Conservation (phyloP, 2,329 filamentous ascomycete species). For the Fusarium sp. region DNA sequence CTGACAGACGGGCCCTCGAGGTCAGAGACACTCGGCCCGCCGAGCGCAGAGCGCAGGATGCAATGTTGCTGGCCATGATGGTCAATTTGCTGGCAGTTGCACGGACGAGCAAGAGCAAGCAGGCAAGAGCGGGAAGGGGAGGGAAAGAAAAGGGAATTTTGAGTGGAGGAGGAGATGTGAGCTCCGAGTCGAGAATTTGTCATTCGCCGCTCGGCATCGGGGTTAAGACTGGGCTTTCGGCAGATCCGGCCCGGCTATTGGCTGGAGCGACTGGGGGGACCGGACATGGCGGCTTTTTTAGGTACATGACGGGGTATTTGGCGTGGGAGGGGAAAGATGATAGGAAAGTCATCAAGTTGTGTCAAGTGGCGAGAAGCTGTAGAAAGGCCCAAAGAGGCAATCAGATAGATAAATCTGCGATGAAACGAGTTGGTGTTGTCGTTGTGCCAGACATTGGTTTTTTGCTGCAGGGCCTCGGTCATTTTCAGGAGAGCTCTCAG, state of each 20-base stretch:
- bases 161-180: constrained; percentile 38
- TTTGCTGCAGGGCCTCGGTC: background rate
- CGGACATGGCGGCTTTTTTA: constrained; percentile 27
- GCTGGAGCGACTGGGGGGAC: constrained; percentile 38
- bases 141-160: constrained; percentile 40
- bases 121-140: constrained; percentile 31
- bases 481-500: background rate
- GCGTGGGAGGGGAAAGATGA: constrained; percentile 14
- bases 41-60: constrained; percentile 80
- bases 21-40: constrained; percentile 72
- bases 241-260: constrained; percentile 47
- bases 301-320: constrained; percentile 21
- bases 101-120: constrained; percentile 36
- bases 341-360: constrained; percentile 20
- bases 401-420: background rate
- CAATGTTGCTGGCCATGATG: constrained; percentile 72
- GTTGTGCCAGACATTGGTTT: background rate
- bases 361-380: constrained; percentile 20
- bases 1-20: constrained; percentile 55
- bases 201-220: constrained; percentile 53
- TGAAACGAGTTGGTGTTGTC: background rate
- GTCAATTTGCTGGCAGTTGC: constrained; percentile 39
- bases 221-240: constrained; percentile 46
- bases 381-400: background rate
- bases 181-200: constrained; percentile 51